A percentile compares a stretch with the other conserved stretches of the same genome.
Evolutionary conservation across 805 yeast species (phyloP).

Genomic region (Candida palmyrensis): DNA sequence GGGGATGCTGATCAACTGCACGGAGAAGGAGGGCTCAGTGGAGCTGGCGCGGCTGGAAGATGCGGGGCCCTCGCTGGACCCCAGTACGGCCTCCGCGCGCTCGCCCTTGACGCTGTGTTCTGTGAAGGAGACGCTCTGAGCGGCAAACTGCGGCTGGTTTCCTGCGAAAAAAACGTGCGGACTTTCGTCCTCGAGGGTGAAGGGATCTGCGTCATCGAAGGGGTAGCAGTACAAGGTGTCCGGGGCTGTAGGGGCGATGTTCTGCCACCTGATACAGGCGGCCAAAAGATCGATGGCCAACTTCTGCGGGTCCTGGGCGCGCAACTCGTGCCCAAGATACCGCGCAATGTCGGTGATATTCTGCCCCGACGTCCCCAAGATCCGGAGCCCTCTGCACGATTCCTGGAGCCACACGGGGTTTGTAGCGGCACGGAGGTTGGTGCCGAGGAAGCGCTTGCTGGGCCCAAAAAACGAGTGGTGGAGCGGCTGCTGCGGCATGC

Average conservation of each 20-base stretch:
- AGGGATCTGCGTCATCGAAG: slow-evolving; percentile 71
- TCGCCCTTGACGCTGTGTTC: neutral
- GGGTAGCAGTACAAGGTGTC: slow-evolving; percentile 93
- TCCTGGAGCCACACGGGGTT: slow-evolving; percentile 74
- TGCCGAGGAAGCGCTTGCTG: slow-evolving; percentile 42
- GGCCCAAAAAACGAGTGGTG: slow-evolving; percentile 66
- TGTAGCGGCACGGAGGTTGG: slow-evolving; percentile 20
- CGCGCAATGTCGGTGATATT: slow-evolving; percentile 72
- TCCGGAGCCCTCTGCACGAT: slow-evolving; percentile 39
- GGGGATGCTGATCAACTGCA: slow-evolving; percentile 66
- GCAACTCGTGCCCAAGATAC: slow-evolving; percentile 43
- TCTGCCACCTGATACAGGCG: slow-evolving; percentile 75
- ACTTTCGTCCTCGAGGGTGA: slow-evolving; percentile 58
- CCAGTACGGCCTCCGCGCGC: slow-evolving; percentile 16
- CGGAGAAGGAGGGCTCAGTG: too few species aligned
- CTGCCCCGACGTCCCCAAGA: slow-evolving; percentile 82
- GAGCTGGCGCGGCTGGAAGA: too few species aligned
- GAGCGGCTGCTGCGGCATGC: slow-evolving; percentile 88
- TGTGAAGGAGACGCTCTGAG: too few species aligned
- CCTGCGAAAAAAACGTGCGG: slow-evolving; percentile 89
- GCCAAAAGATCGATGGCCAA: slow-evolving; percentile 45
- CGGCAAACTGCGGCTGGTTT: slow-evolving; percentile 61
- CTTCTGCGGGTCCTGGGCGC: slow-evolving; percentile 9
- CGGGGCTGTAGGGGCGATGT: slow-evolving; percentile 90
- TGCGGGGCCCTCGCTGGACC: neutral